Percentiles rank a stretch among this genome's conserved stretches.
phyloP scores from a whole-genome alignment of 1,139 yeast genomes.

The Kurtzmaniella quercitrusa region DNA sequence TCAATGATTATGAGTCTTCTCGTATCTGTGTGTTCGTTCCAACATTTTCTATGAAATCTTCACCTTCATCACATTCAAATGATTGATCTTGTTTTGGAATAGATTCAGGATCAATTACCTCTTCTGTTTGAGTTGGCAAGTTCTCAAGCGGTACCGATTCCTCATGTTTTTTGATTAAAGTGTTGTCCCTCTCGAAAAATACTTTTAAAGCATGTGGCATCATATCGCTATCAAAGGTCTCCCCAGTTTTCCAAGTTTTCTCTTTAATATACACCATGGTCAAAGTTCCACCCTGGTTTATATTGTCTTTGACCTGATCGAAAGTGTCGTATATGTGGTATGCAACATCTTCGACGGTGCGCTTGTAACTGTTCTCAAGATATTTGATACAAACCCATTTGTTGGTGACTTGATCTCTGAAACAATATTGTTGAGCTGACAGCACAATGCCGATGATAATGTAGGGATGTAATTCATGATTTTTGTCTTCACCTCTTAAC shows the following conservation, averaged over 20 bases:
- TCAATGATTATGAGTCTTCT: no score
- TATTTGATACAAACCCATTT: constrained; percentile 6
- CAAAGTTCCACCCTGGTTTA: neutral
- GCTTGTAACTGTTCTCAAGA: neutral
- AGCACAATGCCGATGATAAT: constrained; percentile 25
- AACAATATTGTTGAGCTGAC: constrained; percentile 26
- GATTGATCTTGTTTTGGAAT: neutral
- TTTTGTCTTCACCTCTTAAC: constrained; percentile 10
- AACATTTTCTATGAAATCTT: neutral
- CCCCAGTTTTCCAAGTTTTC: constrained; percentile 1
- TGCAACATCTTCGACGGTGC: constrained; percentile 3
- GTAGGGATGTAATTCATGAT: constrained; percentile 17
- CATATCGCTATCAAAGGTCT: neutral
- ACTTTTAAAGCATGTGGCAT: constrained; percentile 5
- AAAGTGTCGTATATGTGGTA: constrained; percentile 3
- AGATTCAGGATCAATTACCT: neutral
- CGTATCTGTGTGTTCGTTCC: neutral
- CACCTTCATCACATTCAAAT: neutral
- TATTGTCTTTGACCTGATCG: constrained; percentile 3
- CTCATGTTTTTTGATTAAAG: neutral
- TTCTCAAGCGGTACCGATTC: neutral
- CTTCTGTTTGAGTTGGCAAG: neutral
- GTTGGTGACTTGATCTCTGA: neutral
- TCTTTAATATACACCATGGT: constrained; percentile 5
- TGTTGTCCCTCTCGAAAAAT: constrained; percentile 7